phyloP scores from a whole-genome alignment of 331 rosid genomes.

The Acacia pycnantha region DNA sequence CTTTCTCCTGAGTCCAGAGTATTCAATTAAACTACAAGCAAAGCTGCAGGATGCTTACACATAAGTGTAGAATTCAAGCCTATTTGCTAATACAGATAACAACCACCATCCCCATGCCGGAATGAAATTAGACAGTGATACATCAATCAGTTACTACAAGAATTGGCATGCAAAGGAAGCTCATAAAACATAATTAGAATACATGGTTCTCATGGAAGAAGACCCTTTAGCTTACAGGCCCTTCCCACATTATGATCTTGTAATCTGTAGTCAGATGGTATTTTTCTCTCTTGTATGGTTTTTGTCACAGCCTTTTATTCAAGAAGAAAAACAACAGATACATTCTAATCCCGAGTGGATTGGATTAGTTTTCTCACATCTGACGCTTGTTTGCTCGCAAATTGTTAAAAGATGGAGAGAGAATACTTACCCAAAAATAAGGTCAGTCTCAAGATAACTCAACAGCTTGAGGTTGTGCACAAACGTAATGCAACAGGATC shows the following conservation, averaged over 20 bases:
- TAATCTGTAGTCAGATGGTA: not conserved
- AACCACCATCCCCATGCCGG: not conserved
- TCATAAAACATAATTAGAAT: not conserved
- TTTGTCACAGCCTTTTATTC: not conserved
- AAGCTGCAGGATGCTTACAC: not conserved
- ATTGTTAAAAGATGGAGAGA: conserved; percentile 78
- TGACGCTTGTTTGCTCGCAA: not conserved
- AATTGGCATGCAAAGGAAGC: not conserved
- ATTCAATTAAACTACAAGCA: not conserved
- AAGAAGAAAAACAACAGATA: not conserved
- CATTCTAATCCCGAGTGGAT: not conserved
- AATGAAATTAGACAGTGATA: not conserved
- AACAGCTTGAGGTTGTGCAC: conserved; percentile 90
- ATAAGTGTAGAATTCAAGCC: not conserved
- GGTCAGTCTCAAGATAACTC: conserved; percentile 73
- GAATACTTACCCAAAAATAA: conserved; percentile 64
- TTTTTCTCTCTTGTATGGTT: not conserved
- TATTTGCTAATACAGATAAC: not conserved
- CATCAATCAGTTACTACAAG: not conserved
- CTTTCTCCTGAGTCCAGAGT: not conserved
- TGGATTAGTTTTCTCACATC: not conserved
- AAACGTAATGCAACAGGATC: conserved; percentile 92
- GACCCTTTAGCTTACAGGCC: not conserved
- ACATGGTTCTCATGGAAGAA: not conserved
- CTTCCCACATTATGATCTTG: not conserved